These are phyloP conservation scores for Dothistroma pini DNA, from an alignment of 2,329 filamentous ascomycete species.

Conservation along the genomic window DNA sequence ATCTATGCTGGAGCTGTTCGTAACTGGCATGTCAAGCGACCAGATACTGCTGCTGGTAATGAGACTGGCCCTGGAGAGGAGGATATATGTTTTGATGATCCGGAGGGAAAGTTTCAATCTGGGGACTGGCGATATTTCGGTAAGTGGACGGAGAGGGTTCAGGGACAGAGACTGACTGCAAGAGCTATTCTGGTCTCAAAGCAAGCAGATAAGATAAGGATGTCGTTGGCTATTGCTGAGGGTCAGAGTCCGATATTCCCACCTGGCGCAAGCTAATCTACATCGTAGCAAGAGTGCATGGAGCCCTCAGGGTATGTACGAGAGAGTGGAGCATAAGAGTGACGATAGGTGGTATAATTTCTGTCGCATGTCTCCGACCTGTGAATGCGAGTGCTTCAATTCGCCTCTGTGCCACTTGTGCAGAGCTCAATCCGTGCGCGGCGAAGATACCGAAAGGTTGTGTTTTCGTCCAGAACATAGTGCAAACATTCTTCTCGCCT, in stretches of 20 bases:
- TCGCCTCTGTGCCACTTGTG: too few relatives aligned
- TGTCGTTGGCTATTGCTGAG: not conserved
- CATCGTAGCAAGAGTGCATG: not conserved
- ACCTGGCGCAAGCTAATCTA: not conserved
- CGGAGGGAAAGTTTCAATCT: not conserved
- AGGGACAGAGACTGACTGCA: not conserved
- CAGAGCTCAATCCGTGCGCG: too few relatives aligned
- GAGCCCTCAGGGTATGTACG: not conserved
- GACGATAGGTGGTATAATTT: too few relatives aligned
- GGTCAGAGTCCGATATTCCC: not conserved
- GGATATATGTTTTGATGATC: slow-evolving; percentile 1
- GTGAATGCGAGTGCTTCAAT: too few relatives aligned
- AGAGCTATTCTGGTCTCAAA: not conserved
- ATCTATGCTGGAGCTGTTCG: not conserved
- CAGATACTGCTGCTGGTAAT: not conserved
- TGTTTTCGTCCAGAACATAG: too few relatives aligned
- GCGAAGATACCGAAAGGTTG: too few relatives aligned
- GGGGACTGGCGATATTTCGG: not conserved
- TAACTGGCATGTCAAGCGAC: not conserved
- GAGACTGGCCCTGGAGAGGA: not conserved
- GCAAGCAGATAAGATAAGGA: not conserved
- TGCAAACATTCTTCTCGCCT: too few relatives aligned
- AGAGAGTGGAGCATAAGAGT: not conserved
- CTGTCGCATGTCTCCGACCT: too few relatives aligned
- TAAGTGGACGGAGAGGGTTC: not conserved